A percentile compares a stretch with the other conserved stretches of the same genome.
These are phyloP conservation scores for Aciculosporium take DNA, from an alignment of 2,329 filamentous ascomycete species.

Conservation along the genomic window DNA sequence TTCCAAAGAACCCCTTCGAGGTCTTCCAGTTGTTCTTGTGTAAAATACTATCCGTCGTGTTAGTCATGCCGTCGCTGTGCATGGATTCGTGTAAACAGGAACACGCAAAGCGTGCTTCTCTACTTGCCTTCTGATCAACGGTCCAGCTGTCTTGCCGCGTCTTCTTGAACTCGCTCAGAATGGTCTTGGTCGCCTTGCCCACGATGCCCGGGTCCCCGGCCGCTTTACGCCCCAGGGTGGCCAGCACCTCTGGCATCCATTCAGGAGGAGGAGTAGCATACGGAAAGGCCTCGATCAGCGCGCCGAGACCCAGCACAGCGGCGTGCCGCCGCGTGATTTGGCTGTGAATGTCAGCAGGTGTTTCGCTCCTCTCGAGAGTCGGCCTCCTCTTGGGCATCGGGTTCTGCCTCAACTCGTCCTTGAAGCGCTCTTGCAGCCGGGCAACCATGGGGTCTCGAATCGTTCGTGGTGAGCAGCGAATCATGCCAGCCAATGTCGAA, in stretches of 20 bases:
- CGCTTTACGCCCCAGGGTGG: slow-evolving; percentile 69
- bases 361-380: slow-evolving; percentile 50
- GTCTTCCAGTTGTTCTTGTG: slow-evolving; percentile 83
- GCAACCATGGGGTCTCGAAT: slow-evolving; percentile 68
- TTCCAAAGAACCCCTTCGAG: slow-evolving; percentile 96
- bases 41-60: slow-evolving; percentile 49
- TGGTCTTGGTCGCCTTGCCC: slow-evolving; percentile 87
- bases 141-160: slow-evolving; percentile 97
- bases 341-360: slow-evolving; percentile 55
- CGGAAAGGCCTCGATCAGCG: slow-evolving; percentile 87
- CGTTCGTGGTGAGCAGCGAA: slow-evolving; percentile 74
- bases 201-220: slow-evolving; percentile 84
- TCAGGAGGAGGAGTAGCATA: slow-evolving; percentile 82
- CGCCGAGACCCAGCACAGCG: slow-evolving; percentile 79
- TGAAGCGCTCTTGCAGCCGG: slow-evolving; percentile 66
- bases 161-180: slow-evolving; percentile 97
- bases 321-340: slow-evolving; percentile 75
- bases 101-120: neutral
- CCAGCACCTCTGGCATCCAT: slow-evolving; percentile 90
- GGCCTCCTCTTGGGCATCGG: slow-evolving; percentile 65
- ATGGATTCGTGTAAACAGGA: too few relatives aligned
- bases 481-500: slow-evolving; percentile 90
- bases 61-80: slow-evolving; percentile 18
- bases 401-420: slow-evolving; percentile 61
- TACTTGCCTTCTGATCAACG: slow-evolving; percentile 89